These are phyloP conservation scores for Parmelia sp. DNA, from an alignment of 495 filamentous ascomycete species.

Conservation along the genomic window DNA sequence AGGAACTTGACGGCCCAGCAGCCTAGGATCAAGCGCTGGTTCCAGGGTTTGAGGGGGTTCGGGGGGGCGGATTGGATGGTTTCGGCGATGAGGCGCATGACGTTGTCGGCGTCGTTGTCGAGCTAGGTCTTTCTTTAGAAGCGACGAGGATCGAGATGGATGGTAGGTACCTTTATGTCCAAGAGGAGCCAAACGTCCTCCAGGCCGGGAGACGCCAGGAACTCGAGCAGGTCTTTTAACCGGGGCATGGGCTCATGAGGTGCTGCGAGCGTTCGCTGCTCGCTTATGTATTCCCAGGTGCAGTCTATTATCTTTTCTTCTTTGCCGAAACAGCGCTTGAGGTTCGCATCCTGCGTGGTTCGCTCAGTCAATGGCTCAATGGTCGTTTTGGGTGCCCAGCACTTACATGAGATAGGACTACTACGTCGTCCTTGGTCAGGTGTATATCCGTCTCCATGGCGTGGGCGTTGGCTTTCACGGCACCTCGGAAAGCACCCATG, in stretches of 20 bases:
- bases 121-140: conserved; percentile 35
- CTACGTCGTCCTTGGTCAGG: conserved; percentile 70
- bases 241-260: conserved; percentile 68
- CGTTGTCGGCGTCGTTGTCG: conserved; percentile 60
- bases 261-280: conserved; percentile 56
- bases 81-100: conserved; percentile 59
- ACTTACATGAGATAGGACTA: conserved; percentile 77
- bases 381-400: background rate
- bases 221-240: conserved; percentile 68
- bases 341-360: conserved; percentile 54
- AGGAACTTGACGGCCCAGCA: conserved; percentile 70
- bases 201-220: conserved; percentile 51
- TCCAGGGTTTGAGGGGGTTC: conserved; percentile 51
- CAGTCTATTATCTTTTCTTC: conserved; percentile 65
- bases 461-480: conserved; percentile 65
- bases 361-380: background rate
- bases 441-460: conserved; percentile 88
- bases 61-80: conserved; percentile 49
- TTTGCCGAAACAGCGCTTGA: conserved; percentile 74
- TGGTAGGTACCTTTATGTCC: conserved; percentile 68
- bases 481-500: conserved; percentile 66
- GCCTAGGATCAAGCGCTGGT: conserved; percentile 65
- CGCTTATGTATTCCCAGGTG: conserved; percentile 64
- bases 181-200: conserved; percentile 74
- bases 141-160: background rate